phyloP scores from a whole-genome alignment of 73 alveolate species.

The Breviolum minutum region DNA sequence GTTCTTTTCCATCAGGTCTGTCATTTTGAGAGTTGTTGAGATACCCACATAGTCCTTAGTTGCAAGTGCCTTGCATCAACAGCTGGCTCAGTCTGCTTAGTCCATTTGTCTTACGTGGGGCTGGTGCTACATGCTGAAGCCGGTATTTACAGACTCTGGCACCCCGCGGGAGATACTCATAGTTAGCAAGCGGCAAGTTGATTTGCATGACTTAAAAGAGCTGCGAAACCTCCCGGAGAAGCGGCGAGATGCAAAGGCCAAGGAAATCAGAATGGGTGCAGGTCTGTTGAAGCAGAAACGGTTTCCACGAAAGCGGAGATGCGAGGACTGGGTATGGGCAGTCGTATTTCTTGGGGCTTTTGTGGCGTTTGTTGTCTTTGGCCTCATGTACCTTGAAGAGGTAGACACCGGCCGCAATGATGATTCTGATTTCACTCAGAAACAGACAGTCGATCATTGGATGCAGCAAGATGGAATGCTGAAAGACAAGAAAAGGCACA shows the following conservation, averaged over 20 bases:
- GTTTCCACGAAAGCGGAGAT: not conserved
- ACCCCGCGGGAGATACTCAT: conserved; percentile 19
- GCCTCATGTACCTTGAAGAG: not conserved
- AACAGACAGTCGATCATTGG: conserved; percentile 5
- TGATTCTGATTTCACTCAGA: conserved; percentile 14
- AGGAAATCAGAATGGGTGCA: conserved; percentile 35
- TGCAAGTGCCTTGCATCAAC: no score
- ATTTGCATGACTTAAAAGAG: conserved; percentile 5
- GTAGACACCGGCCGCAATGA: not conserved
- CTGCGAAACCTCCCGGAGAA: not conserved
- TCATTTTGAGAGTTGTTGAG: not conserved
- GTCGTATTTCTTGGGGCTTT: not conserved
- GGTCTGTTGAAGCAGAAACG: not conserved
- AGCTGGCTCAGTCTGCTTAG: no score
- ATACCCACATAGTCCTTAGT: not conserved
- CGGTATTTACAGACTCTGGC: conserved; percentile 25
- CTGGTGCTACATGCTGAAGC: not conserved
- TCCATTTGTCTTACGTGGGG: no score
- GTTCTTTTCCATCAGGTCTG: no score
- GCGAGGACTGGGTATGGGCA: not conserved
- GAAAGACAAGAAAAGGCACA: not conserved
- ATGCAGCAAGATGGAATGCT: not conserved
- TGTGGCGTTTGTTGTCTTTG: not conserved
- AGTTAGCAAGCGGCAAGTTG: conserved; percentile 6
- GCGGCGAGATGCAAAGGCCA: conserved; percentile 32